Evolutionary conservation across 2,329 filamentous ascomycete species (phyloP), one percentile per base, ranked within the genome.

Genomic region (Diaporthe sp.): DNA sequence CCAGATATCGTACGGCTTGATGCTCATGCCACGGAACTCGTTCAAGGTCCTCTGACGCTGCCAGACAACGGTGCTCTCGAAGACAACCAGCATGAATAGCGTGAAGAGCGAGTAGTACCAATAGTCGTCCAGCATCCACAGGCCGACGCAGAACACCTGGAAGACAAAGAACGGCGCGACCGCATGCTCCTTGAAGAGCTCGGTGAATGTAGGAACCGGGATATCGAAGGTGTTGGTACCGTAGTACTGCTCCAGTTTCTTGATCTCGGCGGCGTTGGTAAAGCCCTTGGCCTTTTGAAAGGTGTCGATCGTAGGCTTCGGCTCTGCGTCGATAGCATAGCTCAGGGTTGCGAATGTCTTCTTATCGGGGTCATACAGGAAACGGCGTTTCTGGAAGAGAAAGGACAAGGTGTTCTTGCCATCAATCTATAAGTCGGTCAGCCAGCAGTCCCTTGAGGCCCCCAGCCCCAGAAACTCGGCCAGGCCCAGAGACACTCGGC

Each of bases 81-180:
- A 99, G 74, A 92, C 93, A 78, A 99, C 95, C 72, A 99, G 91
- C 97, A 99, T 99, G 86, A 98, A 96, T 30, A 99, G 92, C 0
- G 97, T 99, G 85, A 99, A 99, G 27, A 99, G 91, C 76, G 97
- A 98, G 86, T 99, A 99, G 88, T 99, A 99, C 97, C 97, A 99
- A 86, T 98, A 99, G 85, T 99, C 97, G 81, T 99, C 97, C 81
- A 99, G 87, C 92, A 98, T 94, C 97, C 97, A 99, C 75, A 99
- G 87, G 22, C 97, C 97, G 74, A 99, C 97, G 80, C 97, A 99
- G 87, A 99, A 99, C 76, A 99, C 89, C 88, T 99, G 97, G 86
- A 99, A 99, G 77, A 99, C 96, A 85, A 99, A 99, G 88, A 99
- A 99, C 7, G 97, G 97, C 30, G 97, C 97, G 30, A 99, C 97